Evolutionary conservation across 164 flowering plant species (phyloP), one percentile per base, ranked within the genome.

Genomic region (Macadamia tetraphylla): DNA sequence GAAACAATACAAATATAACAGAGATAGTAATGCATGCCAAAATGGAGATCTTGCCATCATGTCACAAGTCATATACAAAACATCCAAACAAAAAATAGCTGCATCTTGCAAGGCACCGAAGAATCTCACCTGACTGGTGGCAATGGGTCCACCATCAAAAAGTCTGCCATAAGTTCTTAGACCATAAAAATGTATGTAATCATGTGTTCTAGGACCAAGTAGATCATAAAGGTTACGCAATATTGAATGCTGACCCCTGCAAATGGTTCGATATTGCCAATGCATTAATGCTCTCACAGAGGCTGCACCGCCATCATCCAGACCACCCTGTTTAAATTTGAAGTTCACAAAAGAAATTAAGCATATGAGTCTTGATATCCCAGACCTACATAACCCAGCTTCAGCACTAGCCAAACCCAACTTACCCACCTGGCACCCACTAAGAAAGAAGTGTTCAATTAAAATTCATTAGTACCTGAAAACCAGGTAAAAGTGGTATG

Each of bases 271-370:
- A 76, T 92, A 91, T 75, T 95, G 97, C 98, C 99, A 95, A 75
- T 95, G 99, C 96, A 92, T 81, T 72, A 95, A 84, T n/a, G 99
- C 97, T 83, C 98, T 84, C 60, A 95, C 97, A 64, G 99, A 88
- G 67, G 99, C 99, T 6, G 99, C 99, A 69, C 98, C 99, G 71
- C 83, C 83, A 81, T 95, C 99, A 81, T 95, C 99, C 68, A 92
- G 58, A 69, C 99, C 99, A 23, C 98, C 99, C 99, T 94, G 83
- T 71, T 35, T 29, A 63, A 63, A 75, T 43, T 35, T 3, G 31
- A 65, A 66, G 18, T 51, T 58, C 15, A 64, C 5, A 5, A 65
- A 29, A 52, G 43, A 43, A 67, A 51, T 23, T 48, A 29, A 62
- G 15, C 49, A 23, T 46, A 46, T 46, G 51, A 46, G 51, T 46